These are phyloP conservation scores for Verticillium albo-atrum DNA, from an alignment of 2,329 filamentous ascomycete species.

Conservation along the genomic window DNA sequence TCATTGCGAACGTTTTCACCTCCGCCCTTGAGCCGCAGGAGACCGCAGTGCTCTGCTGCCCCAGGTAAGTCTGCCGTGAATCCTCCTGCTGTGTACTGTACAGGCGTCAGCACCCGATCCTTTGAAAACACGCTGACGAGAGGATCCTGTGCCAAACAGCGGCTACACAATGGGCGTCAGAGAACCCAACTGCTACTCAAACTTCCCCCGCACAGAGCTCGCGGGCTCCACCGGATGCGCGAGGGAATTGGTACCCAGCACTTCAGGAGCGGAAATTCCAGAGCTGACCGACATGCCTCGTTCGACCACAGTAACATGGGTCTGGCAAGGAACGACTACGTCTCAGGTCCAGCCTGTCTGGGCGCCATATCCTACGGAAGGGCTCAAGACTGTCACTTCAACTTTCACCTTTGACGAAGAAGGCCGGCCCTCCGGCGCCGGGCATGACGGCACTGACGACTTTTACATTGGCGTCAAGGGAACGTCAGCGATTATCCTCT, in stretches of 20 bases:
- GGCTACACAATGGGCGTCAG: background rate
- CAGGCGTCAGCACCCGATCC: background rate
- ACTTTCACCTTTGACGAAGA: background rate
- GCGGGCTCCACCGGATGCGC: background rate
- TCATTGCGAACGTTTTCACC: background rate
- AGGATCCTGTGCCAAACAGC: background rate
- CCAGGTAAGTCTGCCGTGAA: background rate
- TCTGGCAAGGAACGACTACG: no score
- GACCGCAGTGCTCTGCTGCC: background rate
- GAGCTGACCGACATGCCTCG: background rate
- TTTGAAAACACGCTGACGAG: background rate
- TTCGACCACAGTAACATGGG: background rate
- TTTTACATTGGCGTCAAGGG: background rate
- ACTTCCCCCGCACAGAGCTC: background rate
- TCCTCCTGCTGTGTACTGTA: background rate
- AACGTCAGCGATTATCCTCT: background rate
- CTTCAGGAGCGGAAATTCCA: background rate
- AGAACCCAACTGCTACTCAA: background rate
- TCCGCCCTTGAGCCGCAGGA: background rate
- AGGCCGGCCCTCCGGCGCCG: background rate
- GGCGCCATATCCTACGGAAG: no score
- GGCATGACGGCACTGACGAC: no score
- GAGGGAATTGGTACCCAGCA: background rate
- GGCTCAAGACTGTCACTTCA: background rate
- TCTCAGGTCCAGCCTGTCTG: no score